phyloP scores from a whole-genome alignment of 176 grass and related monocot species.

The Carex myosuroides region DNA sequence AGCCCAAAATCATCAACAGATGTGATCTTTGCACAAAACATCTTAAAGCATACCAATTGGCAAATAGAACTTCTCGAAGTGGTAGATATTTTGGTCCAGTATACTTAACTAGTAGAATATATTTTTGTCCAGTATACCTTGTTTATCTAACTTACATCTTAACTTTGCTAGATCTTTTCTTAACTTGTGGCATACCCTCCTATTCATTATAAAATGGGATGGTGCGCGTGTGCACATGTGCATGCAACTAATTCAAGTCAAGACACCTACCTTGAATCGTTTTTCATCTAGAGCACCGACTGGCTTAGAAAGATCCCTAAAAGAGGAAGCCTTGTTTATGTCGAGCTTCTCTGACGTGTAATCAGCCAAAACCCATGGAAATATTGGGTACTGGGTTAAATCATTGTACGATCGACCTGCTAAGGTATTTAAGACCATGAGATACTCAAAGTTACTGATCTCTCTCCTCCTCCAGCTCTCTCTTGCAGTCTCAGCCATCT shows the following conservation, averaged over 20 bases:
- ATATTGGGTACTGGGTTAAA: constrained; percentile 91
- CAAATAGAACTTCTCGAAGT: neutral
- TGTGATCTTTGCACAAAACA: neutral
- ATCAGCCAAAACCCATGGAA: constrained; percentile 94
- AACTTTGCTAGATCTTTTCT: neutral
- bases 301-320: constrained; percentile 91
- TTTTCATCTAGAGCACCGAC: constrained; percentile 85
- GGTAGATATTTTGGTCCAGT: neutral
- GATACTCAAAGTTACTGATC: constrained; percentile 93
- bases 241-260: neutral
- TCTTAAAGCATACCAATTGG: neutral
- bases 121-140: neutral
- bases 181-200: neutral
- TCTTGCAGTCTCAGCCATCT: constrained; percentile 83
- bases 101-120: constrained; percentile 5
- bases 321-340: constrained; percentile 91
- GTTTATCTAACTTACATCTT: neutral
- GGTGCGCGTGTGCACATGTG: neutral
- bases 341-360: constrained; percentile 94
- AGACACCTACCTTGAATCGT: constrained; percentile 67
- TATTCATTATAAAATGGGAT: neutral
- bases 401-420: constrained; percentile 93
- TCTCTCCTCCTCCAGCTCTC: constrained; percentile 98
- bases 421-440: constrained; percentile 96
- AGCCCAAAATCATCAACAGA: constrained; percentile 26